Base-by-base conservation (phyloP, 306 rosid genomes). In the Herpetospermum pedunculosum region DNA sequence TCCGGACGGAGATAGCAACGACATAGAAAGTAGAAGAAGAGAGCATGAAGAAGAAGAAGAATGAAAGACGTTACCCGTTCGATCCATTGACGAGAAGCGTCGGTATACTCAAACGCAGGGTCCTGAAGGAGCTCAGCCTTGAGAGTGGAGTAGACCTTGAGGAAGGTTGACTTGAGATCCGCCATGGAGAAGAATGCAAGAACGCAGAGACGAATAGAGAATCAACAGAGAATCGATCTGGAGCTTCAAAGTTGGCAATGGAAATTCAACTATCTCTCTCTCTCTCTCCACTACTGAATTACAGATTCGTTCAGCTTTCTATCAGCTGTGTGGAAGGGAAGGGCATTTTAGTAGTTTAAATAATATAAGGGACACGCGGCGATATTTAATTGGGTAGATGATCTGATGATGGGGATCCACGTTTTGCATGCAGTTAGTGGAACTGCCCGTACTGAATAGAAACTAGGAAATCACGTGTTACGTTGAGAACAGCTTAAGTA, bases 91-190 rank as follows among this genome's bases (percentile, higher is more conserved):
- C 87, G 88, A 80, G 97, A 80, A 48, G 76, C 89, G 5, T 82
- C 87, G 1, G 92, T 77, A 81, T 76, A 89, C 41, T 92, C 96
- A 55, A 92, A 92, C 44, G 93, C 88, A 32, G 96, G 88, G 79
- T 92, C 97, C 25, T 80, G 52, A 49, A 92, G 75, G 63, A 92
- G 90, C 78, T 92, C 96, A 5, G 85, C 81, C 77, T 92, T 92
- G 62, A 92, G 87, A 63, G 84, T 85, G 0, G 87, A 73, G 83
- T 92, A 92, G 16, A 88, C 90, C n/a, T 92, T 70, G 77, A 85
- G 41, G 83, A 89, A 92, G 40, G 81, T 84, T 43, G 96, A 82
- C 86, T 75, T 89, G 29, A 83, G 89, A 92, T 89, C 96, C 78
- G 92, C 90, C 97, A 92, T 77, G 8, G 73, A 65, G 34, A 18